phyloP scores from a whole-genome alignment of 2,329 filamentous ascomycete genomes.

The Ceratocystis huliohia region DNA sequence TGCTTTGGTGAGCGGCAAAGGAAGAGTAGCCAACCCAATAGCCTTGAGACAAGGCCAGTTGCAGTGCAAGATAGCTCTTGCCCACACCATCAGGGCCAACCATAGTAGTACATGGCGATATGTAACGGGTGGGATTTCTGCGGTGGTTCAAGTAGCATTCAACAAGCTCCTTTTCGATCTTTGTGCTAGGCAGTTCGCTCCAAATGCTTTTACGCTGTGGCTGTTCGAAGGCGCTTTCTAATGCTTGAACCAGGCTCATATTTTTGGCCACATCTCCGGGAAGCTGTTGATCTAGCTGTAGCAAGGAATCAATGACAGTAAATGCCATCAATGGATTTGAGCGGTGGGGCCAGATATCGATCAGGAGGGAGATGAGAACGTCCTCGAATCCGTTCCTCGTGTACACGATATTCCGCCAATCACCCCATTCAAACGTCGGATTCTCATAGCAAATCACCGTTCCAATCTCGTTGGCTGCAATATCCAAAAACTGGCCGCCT shows the following conservation, averaged over 20 bases:
- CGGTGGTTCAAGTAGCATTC: conserved; percentile 15
- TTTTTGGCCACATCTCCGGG: neutral
- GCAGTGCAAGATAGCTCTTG: conserved; percentile 16
- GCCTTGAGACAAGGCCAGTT: conserved; percentile 15
- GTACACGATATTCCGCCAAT: conserved; percentile 20
- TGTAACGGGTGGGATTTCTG: conserved; percentile 17
- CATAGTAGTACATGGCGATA: conserved; percentile 14
- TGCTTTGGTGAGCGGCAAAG: neutral
- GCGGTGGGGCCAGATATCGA: conserved; percentile 17
- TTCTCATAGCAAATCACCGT: conserved; percentile 17
- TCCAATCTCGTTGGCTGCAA: conserved; percentile 20
- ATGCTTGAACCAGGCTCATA: neutral
- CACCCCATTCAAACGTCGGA: conserved; percentile 17
- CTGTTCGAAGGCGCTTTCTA: conserved; percentile 18
- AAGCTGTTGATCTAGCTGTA: conserved; percentile 12
- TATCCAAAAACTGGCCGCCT: conserved; percentile 19
- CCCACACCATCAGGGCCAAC: conserved; percentile 18
- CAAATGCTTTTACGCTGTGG: conserved; percentile 16
- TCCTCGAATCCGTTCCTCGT: conserved; percentile 18
- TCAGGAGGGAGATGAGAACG: conserved; percentile 12
- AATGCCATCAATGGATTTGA: conserved; percentile 9
- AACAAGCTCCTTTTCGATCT: conserved; percentile 6
- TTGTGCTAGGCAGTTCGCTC: conserved; percentile 15
- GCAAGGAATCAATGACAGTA: conserved; percentile 11
- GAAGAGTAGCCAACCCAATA: conserved; percentile 18